phyloP scores from a whole-genome alignment of 805 yeast species.

The Candida quercuum region DNA sequence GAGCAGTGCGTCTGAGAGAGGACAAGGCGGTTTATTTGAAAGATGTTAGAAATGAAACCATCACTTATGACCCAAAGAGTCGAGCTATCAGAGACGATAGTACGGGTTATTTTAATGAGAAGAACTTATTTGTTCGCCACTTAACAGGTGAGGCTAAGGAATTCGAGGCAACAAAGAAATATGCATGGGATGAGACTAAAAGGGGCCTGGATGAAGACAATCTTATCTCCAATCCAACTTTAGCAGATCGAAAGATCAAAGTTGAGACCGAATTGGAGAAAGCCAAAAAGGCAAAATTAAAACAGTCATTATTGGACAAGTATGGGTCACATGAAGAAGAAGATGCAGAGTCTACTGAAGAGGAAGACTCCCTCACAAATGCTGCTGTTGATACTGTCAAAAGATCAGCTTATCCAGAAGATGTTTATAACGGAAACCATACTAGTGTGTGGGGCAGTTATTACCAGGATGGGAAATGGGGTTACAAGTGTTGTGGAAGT shows the following conservation, averaged over 20 bases:
- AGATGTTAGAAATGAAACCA: conserved; percentile 37
- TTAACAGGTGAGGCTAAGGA: conserved; percentile 53
- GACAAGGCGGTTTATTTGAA: conserved; percentile 71
- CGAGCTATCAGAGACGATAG: conserved; percentile 31
- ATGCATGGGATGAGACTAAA: conserved; percentile 42
- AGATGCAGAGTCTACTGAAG: conserved; percentile 5
- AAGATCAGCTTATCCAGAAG: conserved; percentile 30
- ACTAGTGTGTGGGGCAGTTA: conserved; percentile 40
- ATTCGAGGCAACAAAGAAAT: conserved; percentile 40
- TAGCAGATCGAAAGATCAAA: conserved; percentile 32
- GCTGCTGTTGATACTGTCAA: conserved; percentile 11
- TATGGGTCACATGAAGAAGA: conserved; percentile 30
- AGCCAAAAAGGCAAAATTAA: conserved; percentile 24
- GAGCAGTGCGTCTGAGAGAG: conserved; percentile 56
- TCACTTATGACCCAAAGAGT: conserved; percentile 51
- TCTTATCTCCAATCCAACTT: conserved; percentile 42
- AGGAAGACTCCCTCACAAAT: conserved; percentile 3
- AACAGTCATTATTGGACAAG: conserved; percentile 28
- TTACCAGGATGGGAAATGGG: conserved; percentile 38
- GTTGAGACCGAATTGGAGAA: conserved; percentile 27
- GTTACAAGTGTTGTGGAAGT: conserved; percentile 37
- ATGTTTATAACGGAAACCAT: conserved; percentile 33
- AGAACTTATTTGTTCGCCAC: conserved; percentile 46
- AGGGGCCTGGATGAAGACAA: conserved; percentile 24
- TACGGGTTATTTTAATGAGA: conserved; percentile 30